phyloP scores from a whole-genome alignment of 148 eudicot genomes.

The Amaranthus cruentus region DNA sequence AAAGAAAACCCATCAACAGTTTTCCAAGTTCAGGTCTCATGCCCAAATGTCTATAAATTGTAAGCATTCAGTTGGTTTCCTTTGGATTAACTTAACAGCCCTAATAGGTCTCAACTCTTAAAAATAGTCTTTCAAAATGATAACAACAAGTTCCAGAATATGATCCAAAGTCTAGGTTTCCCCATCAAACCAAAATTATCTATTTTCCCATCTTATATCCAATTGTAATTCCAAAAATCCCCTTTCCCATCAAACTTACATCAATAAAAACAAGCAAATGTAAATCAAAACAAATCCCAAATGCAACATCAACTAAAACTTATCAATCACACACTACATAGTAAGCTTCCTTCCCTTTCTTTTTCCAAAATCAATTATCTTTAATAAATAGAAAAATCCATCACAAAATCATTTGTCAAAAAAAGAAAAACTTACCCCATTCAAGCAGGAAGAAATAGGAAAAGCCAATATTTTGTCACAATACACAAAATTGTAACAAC shows the following conservation, averaged over 20 bases:
- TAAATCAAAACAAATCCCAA: background rate
- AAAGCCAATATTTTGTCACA: conserved; percentile 13
- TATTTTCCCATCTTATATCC: background rate
- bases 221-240: background rate
- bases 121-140: background rate
- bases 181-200: background rate
- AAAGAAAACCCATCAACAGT: background rate
- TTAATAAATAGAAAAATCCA: background rate
- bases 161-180: background rate
- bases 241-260: background rate
- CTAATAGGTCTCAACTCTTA: background rate
- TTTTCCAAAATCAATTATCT: background rate
- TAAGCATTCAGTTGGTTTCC: conserved; percentile 9
- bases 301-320: background rate
- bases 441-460: conserved; percentile 10
- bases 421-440: conserved; percentile 32
- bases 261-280: background rate
- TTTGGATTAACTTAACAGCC: conserved; percentile 2
- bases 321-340: background rate
- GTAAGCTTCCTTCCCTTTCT: too few relatives aligned
- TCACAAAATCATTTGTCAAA: background rate
- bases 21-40: background rate
- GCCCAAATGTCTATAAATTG: background rate
- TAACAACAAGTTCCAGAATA: background rate
- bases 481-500: conserved; percentile 8